Conservation (phyloP, 225 moss, liverwort and hornwort genomes). For the Polytrichum commune region DNA sequence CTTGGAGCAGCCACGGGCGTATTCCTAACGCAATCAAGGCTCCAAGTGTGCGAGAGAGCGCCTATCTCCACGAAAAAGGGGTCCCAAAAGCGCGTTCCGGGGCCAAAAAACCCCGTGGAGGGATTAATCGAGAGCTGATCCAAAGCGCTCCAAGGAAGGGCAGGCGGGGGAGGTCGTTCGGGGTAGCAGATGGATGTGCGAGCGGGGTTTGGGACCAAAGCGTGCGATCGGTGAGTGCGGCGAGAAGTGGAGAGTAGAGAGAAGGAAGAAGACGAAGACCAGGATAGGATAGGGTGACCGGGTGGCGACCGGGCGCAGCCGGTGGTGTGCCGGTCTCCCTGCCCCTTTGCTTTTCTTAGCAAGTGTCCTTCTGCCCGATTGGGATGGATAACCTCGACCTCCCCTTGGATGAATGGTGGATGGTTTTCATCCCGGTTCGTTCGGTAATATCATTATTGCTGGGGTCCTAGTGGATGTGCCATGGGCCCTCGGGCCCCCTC, state of each 20-base stretch:
- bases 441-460: no score
- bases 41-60: background rate
- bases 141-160: background rate
- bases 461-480: no score
- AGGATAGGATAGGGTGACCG: slow-evolving; percentile 10
- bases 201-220: background rate
- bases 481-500: no score
- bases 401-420: no score
- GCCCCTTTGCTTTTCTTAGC: no score
- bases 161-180: background rate
- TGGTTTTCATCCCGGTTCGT: no score
- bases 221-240: background rate
- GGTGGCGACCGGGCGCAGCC: background rate
- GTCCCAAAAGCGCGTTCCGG: background rate
- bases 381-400: no score
- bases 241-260: background rate
- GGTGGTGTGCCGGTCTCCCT: no score
- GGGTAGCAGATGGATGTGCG: background rate
- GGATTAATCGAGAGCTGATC: background rate
- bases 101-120: background rate
- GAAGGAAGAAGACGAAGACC: background rate
- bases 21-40: background rate
- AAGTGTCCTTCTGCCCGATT: no score
- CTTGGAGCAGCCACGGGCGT: background rate
- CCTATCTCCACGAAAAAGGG: background rate